Conservation (phyloP, 805 yeast genomes). For the Schizosaccharomyces pombe region DNA sequence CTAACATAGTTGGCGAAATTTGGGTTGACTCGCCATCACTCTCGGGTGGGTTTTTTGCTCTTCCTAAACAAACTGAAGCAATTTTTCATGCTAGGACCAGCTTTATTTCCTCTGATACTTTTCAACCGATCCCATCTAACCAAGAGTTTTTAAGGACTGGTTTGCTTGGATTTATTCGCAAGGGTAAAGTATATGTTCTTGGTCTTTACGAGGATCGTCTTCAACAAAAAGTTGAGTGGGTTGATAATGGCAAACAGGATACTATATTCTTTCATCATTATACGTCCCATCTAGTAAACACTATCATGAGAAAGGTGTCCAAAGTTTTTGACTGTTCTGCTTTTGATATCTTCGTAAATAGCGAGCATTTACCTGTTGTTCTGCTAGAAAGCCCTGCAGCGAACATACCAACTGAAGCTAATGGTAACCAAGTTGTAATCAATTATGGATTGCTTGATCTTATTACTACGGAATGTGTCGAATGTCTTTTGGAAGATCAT, state of each 20-base stretch:
- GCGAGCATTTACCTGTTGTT: slow-evolving; percentile 64
- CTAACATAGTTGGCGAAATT: slow-evolving; percentile 73
- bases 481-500: slow-evolving; percentile 32
- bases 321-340: slow-evolving; percentile 76
- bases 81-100: slow-evolving; percentile 44
- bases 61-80: slow-evolving; percentile 39
- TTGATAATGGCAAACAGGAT: slow-evolving; percentile 12
- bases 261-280: slow-evolving; percentile 30
- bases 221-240: slow-evolving; percentile 41
- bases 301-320: slow-evolving; percentile 58
- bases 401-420: slow-evolving; percentile 14
- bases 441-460: slow-evolving; percentile 22
- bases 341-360: slow-evolving; percentile 58
- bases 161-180: slow-evolving; percentile 61
- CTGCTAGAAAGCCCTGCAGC: slow-evolving; percentile 54
- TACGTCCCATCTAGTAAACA: slow-evolving; percentile 64
- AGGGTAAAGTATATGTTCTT: slow-evolving; percentile 68
- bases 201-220: slow-evolving; percentile 84
- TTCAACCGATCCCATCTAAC: slow-evolving; percentile 3
- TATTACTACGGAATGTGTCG: slow-evolving; percentile 25
- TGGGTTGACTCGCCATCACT: slow-evolving; percentile 92
- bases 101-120: not conserved
- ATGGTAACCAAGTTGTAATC: not conserved
- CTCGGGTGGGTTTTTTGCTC: slow-evolving; percentile 72
- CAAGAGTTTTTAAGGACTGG: slow-evolving; percentile 78